These are phyloP conservation scores for Leishmania guyanensis DNA, from an alignment of 208 protist genomes.

Conservation along the genomic window DNA sequence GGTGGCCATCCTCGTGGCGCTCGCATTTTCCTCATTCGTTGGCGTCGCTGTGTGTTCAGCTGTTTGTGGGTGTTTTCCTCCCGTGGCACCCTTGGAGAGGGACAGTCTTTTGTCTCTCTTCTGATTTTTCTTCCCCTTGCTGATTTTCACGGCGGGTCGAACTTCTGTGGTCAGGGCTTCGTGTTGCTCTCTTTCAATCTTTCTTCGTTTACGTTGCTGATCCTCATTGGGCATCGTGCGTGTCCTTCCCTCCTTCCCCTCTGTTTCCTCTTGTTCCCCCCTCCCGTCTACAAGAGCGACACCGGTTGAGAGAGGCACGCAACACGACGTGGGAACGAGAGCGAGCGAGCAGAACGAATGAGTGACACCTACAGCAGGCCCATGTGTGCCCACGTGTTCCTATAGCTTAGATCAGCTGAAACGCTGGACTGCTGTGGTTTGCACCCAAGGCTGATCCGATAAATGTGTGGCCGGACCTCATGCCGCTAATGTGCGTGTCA, in stretches of 20 bases:
- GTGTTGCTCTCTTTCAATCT: not conserved
- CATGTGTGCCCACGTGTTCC: not conserved
- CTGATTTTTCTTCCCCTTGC: not conserved
- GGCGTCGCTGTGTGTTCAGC: not conserved
- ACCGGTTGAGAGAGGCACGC: not conserved
- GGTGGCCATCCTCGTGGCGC: no score
- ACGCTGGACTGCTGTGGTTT: not conserved
- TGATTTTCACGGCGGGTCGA: not conserved
- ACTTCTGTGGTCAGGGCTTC: not conserved
- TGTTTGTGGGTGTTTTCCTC: constrained; percentile 1
- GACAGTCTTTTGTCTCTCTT: not conserved
- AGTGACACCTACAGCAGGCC: not conserved
- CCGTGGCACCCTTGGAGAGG: not conserved
- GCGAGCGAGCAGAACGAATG: not conserved
- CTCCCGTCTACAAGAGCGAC: not conserved
- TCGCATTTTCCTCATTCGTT: not conserved
- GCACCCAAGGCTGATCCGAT: not conserved
- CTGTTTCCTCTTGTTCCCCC: not conserved
- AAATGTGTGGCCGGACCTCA: not conserved
- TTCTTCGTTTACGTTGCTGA: not conserved
- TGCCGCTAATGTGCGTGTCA: not conserved
- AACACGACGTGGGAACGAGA: not conserved
- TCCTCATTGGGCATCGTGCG: not conserved
- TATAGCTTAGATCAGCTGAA: not conserved
- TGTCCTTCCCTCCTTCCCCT: not conserved